These are phyloP conservation scores for Phialophora chinensis DNA, from an alignment of 2,329 filamentous ascomycete species.

Conservation along the genomic window DNA sequence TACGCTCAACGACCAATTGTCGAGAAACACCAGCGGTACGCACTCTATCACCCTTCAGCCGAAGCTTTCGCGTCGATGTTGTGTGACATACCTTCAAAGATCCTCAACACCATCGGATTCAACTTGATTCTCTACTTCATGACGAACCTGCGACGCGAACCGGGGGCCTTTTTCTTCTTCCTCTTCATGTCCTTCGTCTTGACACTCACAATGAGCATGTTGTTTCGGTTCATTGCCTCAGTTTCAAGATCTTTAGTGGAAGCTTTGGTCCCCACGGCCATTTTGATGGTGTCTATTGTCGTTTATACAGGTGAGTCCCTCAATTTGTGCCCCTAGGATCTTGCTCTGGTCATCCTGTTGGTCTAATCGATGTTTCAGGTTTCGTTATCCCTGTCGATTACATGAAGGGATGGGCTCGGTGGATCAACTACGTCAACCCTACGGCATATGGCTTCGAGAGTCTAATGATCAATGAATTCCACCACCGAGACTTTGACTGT, in stretches of 20 bases:
- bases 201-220: slow-evolving; percentile 65
- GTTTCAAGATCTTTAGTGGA: slow-evolving; percentile 70
- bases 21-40: slow-evolving; percentile 86
- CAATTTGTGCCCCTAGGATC: not conserved
- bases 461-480: slow-evolving; percentile 64
- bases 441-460: slow-evolving; percentile 70
- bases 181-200: slow-evolving; percentile 68
- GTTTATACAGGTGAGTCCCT: slow-evolving; percentile 61
- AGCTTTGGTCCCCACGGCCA: slow-evolving; percentile 61
- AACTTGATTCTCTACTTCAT: slow-evolving; percentile 87
- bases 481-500: slow-evolving; percentile 63
- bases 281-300: slow-evolving; percentile 62
- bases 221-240: slow-evolving; percentile 72
- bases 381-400: slow-evolving; percentile 67
- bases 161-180: slow-evolving; percentile 85
- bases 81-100: slow-evolving; percentile 81
- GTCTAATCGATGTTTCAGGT: slow-evolving; percentile 41
- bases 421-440: slow-evolving; percentile 71
- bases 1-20: slow-evolving; percentile 91
- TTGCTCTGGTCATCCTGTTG: not conserved
- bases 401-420: slow-evolving; percentile 70
- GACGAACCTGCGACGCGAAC: slow-evolving; percentile 75
- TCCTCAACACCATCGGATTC: slow-evolving; percentile 75
- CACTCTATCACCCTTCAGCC: slow-evolving; percentile 85
- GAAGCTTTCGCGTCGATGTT: slow-evolving; percentile 87